Conservation (phyloP, 805 yeast genomes). For the Cyberlindnera suaveolens region DNA sequence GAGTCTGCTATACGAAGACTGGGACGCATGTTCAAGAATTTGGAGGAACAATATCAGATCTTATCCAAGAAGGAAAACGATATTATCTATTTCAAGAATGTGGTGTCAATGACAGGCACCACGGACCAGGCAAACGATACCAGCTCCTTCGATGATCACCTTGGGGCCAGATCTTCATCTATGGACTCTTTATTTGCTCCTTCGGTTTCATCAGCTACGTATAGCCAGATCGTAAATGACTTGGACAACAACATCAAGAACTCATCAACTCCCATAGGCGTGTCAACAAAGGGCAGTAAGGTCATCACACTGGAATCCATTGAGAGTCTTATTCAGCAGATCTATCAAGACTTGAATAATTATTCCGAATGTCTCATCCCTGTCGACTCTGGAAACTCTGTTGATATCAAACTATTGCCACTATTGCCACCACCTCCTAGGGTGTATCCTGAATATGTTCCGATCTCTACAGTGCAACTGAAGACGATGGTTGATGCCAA, state of each 20-base stretch:
- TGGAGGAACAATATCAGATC: constrained; percentile 83
- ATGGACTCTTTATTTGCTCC: constrained; percentile 14
- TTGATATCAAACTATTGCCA: constrained; percentile 92
- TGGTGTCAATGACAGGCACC: neutral
- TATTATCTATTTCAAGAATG: constrained; percentile 26
- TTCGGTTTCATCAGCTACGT: constrained; percentile 16
- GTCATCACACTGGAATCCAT: constrained; percentile 39
- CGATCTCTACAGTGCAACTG: constrained; percentile 79
- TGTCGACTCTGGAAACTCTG: constrained; percentile 79
- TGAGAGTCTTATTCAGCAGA: constrained; percentile 75
- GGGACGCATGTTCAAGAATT: constrained; percentile 81
- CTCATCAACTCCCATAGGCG: constrained; percentile 23
- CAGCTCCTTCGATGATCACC: constrained; percentile 6
- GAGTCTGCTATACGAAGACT: constrained; percentile 79
- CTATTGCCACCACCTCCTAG: constrained; percentile 74
- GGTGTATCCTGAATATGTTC: constrained; percentile 79
- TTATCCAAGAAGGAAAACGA: constrained; percentile 52
- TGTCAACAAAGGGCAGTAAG: constrained; percentile 14
- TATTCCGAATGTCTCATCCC: constrained; percentile 96
- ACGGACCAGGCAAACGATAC: constrained; percentile 5
- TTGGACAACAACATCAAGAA: constrained; percentile 16
- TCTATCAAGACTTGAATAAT: constrained; percentile 90
- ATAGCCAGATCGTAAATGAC: constrained; percentile 24
- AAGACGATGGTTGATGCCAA: constrained; percentile 72
- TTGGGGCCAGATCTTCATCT: constrained; percentile 13